Conservation (phyloP, 768 basidiomycete species). For the Boletus reticulatus region DNA sequence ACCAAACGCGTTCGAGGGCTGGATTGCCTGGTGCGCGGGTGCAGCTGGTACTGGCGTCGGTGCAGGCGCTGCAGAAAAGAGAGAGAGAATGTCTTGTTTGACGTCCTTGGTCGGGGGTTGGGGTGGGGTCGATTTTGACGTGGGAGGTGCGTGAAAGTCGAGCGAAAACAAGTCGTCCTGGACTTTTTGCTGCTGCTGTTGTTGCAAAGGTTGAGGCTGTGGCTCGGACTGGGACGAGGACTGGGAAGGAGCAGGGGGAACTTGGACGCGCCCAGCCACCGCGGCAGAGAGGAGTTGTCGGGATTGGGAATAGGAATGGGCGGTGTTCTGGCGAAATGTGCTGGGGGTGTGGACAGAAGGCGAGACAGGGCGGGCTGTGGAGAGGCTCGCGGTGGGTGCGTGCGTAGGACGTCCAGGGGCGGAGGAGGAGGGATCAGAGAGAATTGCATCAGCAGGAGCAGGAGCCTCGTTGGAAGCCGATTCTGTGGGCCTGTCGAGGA, state of each 20-base stretch:
- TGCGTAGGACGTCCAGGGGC: constrained; percentile 1
- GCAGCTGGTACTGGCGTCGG: constrained; percentile 18
- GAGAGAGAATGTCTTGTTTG: constrained; percentile 82
- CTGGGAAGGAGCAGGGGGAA: constrained; percentile 1
- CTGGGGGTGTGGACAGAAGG: constrained; percentile 25
- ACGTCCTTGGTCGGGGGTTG: constrained; percentile 60
- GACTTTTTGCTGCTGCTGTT: constrained; percentile 33
- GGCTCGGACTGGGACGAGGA: constrained; percentile 11
- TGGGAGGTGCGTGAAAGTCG: constrained; percentile 71
- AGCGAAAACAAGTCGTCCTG: constrained; percentile 77
- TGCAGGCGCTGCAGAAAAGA: constrained; percentile 56
- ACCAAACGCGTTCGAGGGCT: constrained; percentile 32
- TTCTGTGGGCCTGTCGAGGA: constrained; percentile 50
- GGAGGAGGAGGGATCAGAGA: constrained; percentile 7
- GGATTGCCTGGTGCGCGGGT: constrained; percentile 17
- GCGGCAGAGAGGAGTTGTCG: constrained; percentile 30
- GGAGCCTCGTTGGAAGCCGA: constrained; percentile 9
- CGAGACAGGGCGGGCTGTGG: constrained; percentile 29
- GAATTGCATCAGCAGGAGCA: background rate
- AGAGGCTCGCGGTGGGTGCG: constrained; percentile 15
- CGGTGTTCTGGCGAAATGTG: constrained; percentile 20
- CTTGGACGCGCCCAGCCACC: constrained; percentile 37
- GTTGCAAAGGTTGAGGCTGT: constrained; percentile 15
- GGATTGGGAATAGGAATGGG: constrained; percentile 19
- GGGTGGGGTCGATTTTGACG: constrained; percentile 21